Evolutionary conservation across 2,329 filamentous ascomycete genomes (phyloP), one percentile per base, ranked within the genome.

Genomic region (Pseudocercospora eumusae): DNA sequence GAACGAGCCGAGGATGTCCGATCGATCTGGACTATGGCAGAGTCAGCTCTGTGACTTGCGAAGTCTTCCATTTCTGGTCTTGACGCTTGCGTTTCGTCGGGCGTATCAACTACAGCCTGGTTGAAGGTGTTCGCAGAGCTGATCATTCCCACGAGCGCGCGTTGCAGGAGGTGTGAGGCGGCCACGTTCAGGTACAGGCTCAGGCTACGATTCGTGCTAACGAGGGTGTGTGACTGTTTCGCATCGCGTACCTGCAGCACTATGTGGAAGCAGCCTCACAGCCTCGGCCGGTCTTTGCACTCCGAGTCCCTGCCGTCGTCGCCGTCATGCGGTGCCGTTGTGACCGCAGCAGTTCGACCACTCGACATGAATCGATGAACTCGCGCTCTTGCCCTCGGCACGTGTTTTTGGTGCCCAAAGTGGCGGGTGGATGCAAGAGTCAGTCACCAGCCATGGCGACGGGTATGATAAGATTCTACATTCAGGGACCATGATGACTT

Each of bases 381-480:
- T 52, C 21, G 47, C 47, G 13, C 8, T 31, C 18, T 23, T 25
- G 15, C 25, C 23, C 15, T 52, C n/a, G 18, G 47, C 53, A 56
- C 53, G 36, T 44, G 53, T 56, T n/a, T n/a, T 28, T 23, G 23
- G 33, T 42, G 53, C 53, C 53, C 53, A 20, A 56, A 20, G 53
- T 25, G 31, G 53, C 53, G 53, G 31, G 53, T 36, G 20, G 13
- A 42, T 20, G 28, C 18, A 21, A 40, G 60, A 63, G 60, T 63
- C 60, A 63, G 56, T 56, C 42, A 42, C 50, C 49, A 40, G 56
- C 44, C 61, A 59, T 52, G 49, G 44, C 42, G 45, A 45, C 61
- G 56, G 60, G n/a, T n/a, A n/a, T n/a, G n/a, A 56, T 21, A 62
- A 55, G 54, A 62, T 59, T 50, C 28, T 56, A 57, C 33, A 27